These are phyloP conservation scores for Ziziphus jujuba DNA, from an alignment of 306 rosid species.

Conservation along the genomic window DNA sequence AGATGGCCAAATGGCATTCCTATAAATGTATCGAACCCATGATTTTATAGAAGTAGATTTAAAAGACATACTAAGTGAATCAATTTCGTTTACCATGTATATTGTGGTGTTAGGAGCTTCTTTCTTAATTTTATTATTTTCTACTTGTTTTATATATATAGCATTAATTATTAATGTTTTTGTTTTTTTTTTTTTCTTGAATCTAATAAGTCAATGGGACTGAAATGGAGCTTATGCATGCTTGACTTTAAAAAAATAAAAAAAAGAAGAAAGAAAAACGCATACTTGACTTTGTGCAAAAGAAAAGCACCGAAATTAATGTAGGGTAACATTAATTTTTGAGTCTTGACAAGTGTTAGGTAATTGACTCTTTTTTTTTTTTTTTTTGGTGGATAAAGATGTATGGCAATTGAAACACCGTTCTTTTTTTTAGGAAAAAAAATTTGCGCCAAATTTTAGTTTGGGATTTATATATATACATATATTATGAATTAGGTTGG, in stretches of 20 bases:
- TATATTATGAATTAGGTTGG: no score
- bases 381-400: no score
- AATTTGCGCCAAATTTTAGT: neutral
- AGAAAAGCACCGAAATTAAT: constrained; percentile 4
- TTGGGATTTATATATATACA: neutral
- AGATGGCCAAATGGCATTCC: neutral
- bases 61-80: no score
- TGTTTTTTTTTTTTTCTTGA: neutral
- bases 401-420: neutral
- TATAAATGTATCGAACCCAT: no score
- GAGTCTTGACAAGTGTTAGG: no score
- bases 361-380: no score
- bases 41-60: no score
- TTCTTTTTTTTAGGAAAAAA: neutral
- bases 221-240: neutral
- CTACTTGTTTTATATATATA: neutral
- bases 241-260: no score
- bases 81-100: no score
- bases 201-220: neutral
- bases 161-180: neutral
- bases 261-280: no score
- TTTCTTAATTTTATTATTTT: neutral
- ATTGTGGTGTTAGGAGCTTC: neutral
- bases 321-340: neutral
- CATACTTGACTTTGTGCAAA: neutral